phyloP scores from a whole-genome alignment of 768 basidiomycete genomes.

The Auriscalpium vulgare region DNA sequence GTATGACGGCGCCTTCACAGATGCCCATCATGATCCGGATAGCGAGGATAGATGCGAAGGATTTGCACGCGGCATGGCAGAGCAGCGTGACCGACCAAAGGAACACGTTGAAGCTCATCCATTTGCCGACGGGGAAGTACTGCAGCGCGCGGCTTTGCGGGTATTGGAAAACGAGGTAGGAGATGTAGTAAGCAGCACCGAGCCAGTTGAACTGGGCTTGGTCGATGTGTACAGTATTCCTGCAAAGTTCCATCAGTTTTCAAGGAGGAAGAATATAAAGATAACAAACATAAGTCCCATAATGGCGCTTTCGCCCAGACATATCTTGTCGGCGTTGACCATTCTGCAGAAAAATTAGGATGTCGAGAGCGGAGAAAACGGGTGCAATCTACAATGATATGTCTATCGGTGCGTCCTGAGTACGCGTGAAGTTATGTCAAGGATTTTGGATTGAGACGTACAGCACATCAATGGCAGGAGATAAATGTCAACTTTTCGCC shows the following conservation, averaged over 20 bases:
- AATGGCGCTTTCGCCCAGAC: constrained; percentile 64
- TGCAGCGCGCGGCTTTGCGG: constrained; percentile 76
- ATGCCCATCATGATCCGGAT: constrained; percentile 67
- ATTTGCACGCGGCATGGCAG: constrained; percentile 56
- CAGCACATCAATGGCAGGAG: constrained; percentile 79
- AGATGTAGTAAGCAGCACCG: constrained; percentile 69
- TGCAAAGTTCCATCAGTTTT: constrained; percentile 16
- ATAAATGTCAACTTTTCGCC: constrained; percentile 67
- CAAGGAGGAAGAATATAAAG: neutral
- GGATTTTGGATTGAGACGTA: constrained; percentile 30
- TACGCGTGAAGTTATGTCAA: too few relatives aligned
- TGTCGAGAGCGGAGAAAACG: too few relatives aligned
- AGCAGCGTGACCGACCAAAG: constrained; percentile 61
- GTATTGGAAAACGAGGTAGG: constrained; percentile 56
- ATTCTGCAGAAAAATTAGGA: constrained; percentile 34
- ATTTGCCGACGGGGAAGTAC: constrained; percentile 69
- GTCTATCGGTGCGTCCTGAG: constrained; percentile 1
- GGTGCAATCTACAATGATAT: neutral
- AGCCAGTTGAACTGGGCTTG: constrained; percentile 74
- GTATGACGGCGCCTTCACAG: constrained; percentile 77
- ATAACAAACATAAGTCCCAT: constrained; percentile 54
- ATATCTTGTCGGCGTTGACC: constrained; percentile 72
- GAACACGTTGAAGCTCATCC: constrained; percentile 85
- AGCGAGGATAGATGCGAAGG: constrained; percentile 61
- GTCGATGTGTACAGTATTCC: constrained; percentile 45